A percentile compares a stretch with the other conserved stretches of the same genome.
Conservation (phyloP, 75 land plant species). For the Picea glauca region DNA sequence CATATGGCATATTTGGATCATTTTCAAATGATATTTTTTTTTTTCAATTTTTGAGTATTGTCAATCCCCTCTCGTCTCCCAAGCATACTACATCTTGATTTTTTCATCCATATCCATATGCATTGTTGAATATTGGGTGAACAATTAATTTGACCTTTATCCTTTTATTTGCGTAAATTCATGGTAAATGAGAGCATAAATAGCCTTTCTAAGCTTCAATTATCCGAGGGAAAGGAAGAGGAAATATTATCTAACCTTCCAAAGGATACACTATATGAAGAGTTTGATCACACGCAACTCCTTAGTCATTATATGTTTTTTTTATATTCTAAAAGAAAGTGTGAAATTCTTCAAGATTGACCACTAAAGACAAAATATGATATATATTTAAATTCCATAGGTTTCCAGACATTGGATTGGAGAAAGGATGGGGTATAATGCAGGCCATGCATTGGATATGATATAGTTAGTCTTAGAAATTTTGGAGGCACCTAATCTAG, state of each 20-base stretch:
- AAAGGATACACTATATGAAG: neutral
- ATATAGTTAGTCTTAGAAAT: slow-evolving; percentile 48
- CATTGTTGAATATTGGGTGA: too few species aligned
- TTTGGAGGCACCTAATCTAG: slow-evolving; percentile 67
- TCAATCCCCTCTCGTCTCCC: too few species aligned
- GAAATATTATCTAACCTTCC: slow-evolving; percentile 21
- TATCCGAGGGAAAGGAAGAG: slow-evolving; percentile 51
- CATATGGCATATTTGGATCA: too few species aligned
- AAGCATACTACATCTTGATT: too few species aligned
- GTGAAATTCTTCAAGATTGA: neutral
- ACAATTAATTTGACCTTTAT: too few species aligned
- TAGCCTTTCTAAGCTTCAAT: slow-evolving; percentile 53
- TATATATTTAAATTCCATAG: slow-evolving; percentile 12
- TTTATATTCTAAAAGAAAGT: neutral
- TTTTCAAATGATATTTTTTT: too few species aligned
- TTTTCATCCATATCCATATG: too few species aligned
- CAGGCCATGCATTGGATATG: slow-evolving; percentile 40
- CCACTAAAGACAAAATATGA: too few species aligned
- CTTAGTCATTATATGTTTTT: slow-evolving; percentile 31
- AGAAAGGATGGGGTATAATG: slow-evolving; percentile 87
- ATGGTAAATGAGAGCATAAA: slow-evolving; percentile 89
- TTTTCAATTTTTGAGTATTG: too few species aligned
- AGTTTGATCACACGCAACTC: neutral
- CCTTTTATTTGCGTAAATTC: slow-evolving; percentile 39
- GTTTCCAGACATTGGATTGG: slow-evolving; percentile 50